Evolutionary conservation across 441 rosid genomes (phyloP).

Genomic region (Bruguiera hainesii): DNA sequence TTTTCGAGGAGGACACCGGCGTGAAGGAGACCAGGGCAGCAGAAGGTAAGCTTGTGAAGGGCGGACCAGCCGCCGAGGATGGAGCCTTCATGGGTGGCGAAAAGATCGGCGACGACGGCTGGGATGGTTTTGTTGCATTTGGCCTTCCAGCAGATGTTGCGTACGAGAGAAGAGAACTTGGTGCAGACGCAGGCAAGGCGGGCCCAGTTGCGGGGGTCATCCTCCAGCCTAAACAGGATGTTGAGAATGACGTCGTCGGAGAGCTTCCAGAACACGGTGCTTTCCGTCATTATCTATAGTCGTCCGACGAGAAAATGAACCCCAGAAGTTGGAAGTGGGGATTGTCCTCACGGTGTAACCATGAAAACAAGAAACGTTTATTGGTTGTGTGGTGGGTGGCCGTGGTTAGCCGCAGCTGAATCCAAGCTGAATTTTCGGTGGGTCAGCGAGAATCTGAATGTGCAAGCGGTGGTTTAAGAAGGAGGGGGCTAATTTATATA

Average conservation of each 20-base stretch:
- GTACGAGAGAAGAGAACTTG: constrained; percentile 68
- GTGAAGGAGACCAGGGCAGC: constrained; percentile 88
- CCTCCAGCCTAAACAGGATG: constrained; percentile 82
- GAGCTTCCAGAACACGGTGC: constrained; percentile 43
- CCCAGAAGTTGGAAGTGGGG: no score
- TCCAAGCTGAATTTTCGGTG: no score
- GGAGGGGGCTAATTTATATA: no score
- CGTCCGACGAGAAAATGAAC: no score
- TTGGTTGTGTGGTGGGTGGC: no score
- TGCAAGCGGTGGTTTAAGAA: no score
- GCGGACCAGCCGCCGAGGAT: constrained; percentile 73
- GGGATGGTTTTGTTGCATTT: constrained; percentile 57
- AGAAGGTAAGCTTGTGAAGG: constrained; percentile 75
- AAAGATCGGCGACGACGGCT: constrained; percentile 63
- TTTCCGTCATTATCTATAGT: constrained; percentile 34
- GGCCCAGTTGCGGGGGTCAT: constrained; percentile 83
- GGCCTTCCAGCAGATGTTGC: constrained; percentile 57
- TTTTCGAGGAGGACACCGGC: constrained; percentile 85
- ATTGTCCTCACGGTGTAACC: no score
- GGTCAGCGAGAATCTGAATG: no score
- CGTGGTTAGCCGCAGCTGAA: no score
- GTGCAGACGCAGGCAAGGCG: constrained; percentile 82
- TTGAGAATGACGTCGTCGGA: constrained; percentile 75
- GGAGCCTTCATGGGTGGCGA: constrained; percentile 28
- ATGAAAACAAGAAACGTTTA: no score